Evolutionary conservation across 805 yeast genomes (phyloP).

Genomic region (Lipomyces starkeyi): DNA sequence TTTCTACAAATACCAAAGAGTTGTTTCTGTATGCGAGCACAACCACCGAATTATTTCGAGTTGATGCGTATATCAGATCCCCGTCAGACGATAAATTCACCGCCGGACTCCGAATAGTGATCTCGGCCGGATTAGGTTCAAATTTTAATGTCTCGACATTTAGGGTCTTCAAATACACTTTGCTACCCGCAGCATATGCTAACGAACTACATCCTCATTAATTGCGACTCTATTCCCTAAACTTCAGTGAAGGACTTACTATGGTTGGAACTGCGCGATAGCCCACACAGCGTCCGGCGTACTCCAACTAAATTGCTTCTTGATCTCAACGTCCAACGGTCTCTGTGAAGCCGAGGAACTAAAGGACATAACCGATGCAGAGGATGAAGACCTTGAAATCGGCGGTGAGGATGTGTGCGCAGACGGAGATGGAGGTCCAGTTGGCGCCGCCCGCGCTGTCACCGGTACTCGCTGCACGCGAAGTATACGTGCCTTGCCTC

Average conservation of each 20-base stretch:
- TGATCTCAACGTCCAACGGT: slow-evolving; percentile 16
- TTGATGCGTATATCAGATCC: slow-evolving; percentile 25
- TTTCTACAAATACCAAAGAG: slow-evolving; percentile 16
- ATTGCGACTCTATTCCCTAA: neutral
- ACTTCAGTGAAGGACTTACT: neutral
- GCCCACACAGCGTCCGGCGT: slow-evolving; percentile 28
- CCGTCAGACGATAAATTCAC: slow-evolving; percentile 12
- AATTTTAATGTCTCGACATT: slow-evolving; percentile 21
- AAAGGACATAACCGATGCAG: slow-evolving; percentile 3
- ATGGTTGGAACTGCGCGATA: slow-evolving; percentile 17
- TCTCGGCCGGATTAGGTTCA: slow-evolving; percentile 14
- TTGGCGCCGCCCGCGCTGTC: neutral
- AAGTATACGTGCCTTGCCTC: neutral
- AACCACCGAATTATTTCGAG: slow-evolving; percentile 24
- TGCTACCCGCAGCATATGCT: slow-evolving; percentile 29
- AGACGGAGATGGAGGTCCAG: slow-evolving; percentile 1
- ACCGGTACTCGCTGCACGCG: slow-evolving; percentile 2
- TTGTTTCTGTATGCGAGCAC: slow-evolving; percentile 12
- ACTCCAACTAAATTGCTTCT: slow-evolving; percentile 25
- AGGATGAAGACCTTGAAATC: neutral
- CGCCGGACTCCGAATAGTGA: slow-evolving; percentile 26
- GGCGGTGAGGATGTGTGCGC: slow-evolving; percentile 4
- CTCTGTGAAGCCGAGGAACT: slow-evolving; percentile 3
- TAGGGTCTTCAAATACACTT: slow-evolving; percentile 16
- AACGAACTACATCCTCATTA: slow-evolving; percentile 14